Percentiles rank a stretch among this genome's conserved stretches.
phyloP scores from a whole-genome alignment of 2,329 filamentous ascomycete species.

The Talaromyces marneffei region DNA sequence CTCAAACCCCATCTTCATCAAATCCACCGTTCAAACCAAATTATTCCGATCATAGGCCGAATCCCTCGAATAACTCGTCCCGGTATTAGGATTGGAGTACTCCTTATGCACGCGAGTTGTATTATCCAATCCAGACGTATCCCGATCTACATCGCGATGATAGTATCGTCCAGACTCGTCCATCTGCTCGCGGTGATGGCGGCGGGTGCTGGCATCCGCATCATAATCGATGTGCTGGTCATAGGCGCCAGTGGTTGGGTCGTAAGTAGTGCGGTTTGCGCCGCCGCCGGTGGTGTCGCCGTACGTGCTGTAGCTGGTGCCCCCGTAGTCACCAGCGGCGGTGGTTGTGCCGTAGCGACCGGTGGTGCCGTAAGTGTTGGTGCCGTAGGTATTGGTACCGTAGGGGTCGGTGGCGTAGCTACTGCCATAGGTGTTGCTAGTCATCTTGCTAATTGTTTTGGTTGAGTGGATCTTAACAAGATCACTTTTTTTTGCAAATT shows the following conservation, averaged over 20 bases:
- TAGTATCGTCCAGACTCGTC: slow-evolving; percentile 27
- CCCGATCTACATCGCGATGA: slow-evolving; percentile 29
- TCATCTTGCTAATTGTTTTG: not conserved
- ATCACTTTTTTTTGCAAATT: not conserved
- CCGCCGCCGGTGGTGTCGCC: slow-evolving; percentile 10
- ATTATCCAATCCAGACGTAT: slow-evolving; percentile 21
- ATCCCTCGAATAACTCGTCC: slow-evolving; percentile 30
- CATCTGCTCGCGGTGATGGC: slow-evolving; percentile 29
- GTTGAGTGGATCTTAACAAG: not conserved
- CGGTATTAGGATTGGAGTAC: slow-evolving; percentile 30
- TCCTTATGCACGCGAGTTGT: slow-evolving; percentile 27
- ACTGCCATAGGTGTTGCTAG: slow-evolving; percentile 5
- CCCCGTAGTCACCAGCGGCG: not conserved
- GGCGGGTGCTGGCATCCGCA: slow-evolving; percentile 21
- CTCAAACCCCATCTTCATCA: slow-evolving; percentile 10
- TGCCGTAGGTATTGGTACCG: not conserved
- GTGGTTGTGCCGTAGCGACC: not conserved
- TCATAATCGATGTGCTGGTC: slow-evolving; percentile 32
- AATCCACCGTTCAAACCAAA: slow-evolving; percentile 4
- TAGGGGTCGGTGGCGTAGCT: slow-evolving; percentile 5
- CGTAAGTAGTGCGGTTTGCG: slow-evolving; percentile 17
- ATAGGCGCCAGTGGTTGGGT: slow-evolving; percentile 22
- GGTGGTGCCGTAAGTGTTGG: slow-evolving; percentile 7
- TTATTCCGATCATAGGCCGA: slow-evolving; percentile 21
- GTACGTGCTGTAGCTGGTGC: slow-evolving; percentile 9